A percentile compares a stretch with the other conserved stretches of the same genome.
These are phyloP conservation scores for Metschnikowia lachancei DNA, from an alignment of 805 yeast genomes.

Conservation along the genomic window DNA sequence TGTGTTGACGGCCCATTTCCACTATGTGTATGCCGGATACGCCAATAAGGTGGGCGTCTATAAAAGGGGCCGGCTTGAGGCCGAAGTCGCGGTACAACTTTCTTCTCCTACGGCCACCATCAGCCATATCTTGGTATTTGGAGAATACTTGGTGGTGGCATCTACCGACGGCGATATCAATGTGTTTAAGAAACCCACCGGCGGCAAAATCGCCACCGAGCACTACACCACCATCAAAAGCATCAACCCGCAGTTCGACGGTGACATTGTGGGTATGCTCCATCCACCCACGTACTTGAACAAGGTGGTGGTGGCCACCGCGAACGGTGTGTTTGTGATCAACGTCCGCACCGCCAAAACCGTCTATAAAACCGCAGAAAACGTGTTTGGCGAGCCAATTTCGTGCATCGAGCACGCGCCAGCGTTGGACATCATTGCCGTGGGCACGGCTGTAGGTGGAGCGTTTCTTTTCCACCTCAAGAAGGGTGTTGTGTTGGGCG, in stretches of 20 bases:
- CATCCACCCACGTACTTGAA: conserved; percentile 93
- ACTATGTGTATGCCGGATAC: conserved; percentile 75
- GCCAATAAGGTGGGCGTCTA: conserved; percentile 71
- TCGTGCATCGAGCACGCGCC: conserved; percentile 82
- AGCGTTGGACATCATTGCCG: conserved; percentile 75
- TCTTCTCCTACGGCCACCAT: conserved; percentile 35
- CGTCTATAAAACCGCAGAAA: conserved; percentile 50
- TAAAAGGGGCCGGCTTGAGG: conserved; percentile 72
- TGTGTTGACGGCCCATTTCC: conserved; percentile 75
- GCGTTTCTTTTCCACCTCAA: conserved; percentile 65
- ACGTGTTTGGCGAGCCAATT: conserved; percentile 52
- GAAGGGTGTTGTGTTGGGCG: conserved; percentile 52
- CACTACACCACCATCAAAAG: conserved; percentile 61
- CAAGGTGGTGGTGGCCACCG: conserved; percentile 82
- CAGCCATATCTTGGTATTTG: conserved; percentile 60
- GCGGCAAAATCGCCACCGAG: conserved; percentile 53
- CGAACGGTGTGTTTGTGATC: conserved; percentile 55
- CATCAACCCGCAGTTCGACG: conserved; percentile 56
- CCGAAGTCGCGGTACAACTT: conserved; percentile 14
- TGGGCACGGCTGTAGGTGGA: conserved; percentile 71
- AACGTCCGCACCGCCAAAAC: conserved; percentile 78
- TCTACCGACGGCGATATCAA: conserved; percentile 41
- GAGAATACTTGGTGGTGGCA: conserved; percentile 68
- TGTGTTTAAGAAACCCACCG: conserved; percentile 51
- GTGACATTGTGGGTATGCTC: conserved; percentile 61